A percentile compares a stretch with the other conserved stretches of the same genome.
phyloP scores from a whole-genome alignment of 257 asterid genomes.

The Plantago major region DNA sequence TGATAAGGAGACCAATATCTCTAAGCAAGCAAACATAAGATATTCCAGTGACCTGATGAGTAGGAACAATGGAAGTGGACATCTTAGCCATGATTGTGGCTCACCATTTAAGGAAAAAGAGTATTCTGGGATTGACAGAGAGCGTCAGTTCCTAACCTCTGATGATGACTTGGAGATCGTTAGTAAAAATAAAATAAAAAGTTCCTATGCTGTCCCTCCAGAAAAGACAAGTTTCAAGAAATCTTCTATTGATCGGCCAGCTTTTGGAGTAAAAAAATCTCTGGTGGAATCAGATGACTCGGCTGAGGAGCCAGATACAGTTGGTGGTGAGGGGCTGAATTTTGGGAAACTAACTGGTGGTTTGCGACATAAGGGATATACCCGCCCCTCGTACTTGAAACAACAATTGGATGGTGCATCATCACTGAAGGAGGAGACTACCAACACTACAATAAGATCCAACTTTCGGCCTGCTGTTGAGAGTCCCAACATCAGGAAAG shows the following conservation, averaged over 20 bases:
- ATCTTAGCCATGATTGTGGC: conserved; percentile 21
- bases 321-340: conserved; percentile 38
- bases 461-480: conserved; percentile 21
- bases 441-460: conserved; percentile 23
- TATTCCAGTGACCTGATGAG: conserved; percentile 21
- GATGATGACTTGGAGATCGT: conserved; percentile 15
- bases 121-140: conserved; percentile 16
- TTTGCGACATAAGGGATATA: conserved; percentile 62
- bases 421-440: conserved; percentile 29
- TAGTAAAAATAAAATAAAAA: conserved; percentile 15
- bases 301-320: conserved; percentile 31
- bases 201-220: conserved; percentile 19
- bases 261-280: conserved; percentile 24
- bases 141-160: conserved; percentile 12
- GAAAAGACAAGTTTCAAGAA: conserved; percentile 17
- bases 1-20: conserved; percentile 36
- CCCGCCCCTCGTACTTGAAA: conserved; percentile 47
- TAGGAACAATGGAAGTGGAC: conserved; percentile 18
- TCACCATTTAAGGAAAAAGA: conserved; percentile 17
- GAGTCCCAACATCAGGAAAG: conserved; percentile 24
- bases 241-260: conserved; percentile 25
- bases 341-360: conserved; percentile 86
- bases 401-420: conserved; percentile 33
- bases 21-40: conserved; percentile 19
- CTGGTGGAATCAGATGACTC: conserved; percentile 14